Evolutionary conservation across 192 early-diverging fungal species (phyloP), one percentile per base, ranked within the genome.

Genomic region (Entomortierella beljakovae): DNA sequence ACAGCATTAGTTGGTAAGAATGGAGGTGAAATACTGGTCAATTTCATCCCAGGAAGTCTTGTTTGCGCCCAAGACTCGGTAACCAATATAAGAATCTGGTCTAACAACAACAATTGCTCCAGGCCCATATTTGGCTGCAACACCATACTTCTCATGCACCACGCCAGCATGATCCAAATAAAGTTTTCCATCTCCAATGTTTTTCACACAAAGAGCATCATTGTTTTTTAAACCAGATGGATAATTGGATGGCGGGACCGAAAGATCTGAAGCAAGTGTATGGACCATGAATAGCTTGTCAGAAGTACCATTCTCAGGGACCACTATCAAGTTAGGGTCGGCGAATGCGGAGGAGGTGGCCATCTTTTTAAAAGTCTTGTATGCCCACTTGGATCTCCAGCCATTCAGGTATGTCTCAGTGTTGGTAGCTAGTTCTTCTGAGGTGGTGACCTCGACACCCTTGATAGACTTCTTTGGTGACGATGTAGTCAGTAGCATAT

Each of bases 41-140:
- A 79, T 28, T 11, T 79, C 75, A 0, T 42, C 13, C 75, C 75
- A 79, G 6, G 75, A 53, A 18, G 35, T 22, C 16, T 64, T 38
- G 55, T 35, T 46, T 20, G 48, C 49, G 11, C 68, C 75, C 6
- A 68, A 48, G 28, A 70, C 67, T 6, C 75, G 61, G n/a, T 65
- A 79, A 2, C 62, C 75, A 60, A 63, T 63, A 40, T 79, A 34
- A 6, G 54, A 56, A 64, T 79, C 75, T 0, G 75, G 75, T 37
- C 68, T 42, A 3, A 70, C 57, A 9, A 70, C 75, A 10, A 79
- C 51, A 20, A 79, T 69, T 0, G 56, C 22, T 2, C 75, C 75
- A 2, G 67, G 55, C 1, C 67, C 75, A 43, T 60, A 57, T 49
- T 67, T 68, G 2, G 23, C 55, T 18, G 3, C 61, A 6, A 79